phyloP scores from a whole-genome alignment of 176 grass and related monocot species.

The Zoysia japonica region DNA sequence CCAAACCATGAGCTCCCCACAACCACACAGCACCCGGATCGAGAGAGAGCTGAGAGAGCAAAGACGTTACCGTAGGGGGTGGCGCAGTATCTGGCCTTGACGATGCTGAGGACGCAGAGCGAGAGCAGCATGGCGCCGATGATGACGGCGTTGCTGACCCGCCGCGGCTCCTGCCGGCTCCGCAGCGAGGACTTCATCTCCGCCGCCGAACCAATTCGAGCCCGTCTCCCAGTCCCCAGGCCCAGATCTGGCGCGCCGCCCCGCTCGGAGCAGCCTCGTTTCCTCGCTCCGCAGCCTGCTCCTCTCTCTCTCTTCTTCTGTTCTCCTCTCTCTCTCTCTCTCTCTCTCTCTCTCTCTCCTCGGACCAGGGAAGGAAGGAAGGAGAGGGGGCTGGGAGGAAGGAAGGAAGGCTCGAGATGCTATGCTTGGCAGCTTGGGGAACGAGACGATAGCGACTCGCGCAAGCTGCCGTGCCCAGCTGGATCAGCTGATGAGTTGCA shows the following conservation, averaged over 20 bases:
- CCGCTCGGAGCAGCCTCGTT: not conserved
- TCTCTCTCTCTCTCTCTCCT: not conserved
- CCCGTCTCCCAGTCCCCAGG: not conserved
- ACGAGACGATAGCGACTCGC: not conserved
- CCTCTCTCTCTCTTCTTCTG: too few species aligned
- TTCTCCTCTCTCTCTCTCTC: not conserved
- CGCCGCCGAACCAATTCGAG: not conserved
- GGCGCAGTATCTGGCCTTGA: constrained; percentile 74
- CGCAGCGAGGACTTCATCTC: constrained; percentile 66
- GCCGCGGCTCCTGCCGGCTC: constrained; percentile 62
- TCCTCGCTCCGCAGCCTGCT: too few species aligned
- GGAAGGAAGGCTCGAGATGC: constrained; percentile 40
- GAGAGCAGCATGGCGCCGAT: constrained; percentile 71
- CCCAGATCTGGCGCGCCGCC: constrained; percentile 39
- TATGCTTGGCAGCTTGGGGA: not conserved
- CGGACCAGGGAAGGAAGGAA: not conserved
- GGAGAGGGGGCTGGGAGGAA: not conserved
- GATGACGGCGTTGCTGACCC: constrained; percentile 65
- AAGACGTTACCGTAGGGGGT: constrained; percentile 41
- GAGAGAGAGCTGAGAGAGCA: not conserved
- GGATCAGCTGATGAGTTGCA: not conserved
- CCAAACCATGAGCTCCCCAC: not conserved
- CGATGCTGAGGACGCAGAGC: constrained; percentile 67
- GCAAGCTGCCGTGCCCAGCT: constrained; percentile 10
- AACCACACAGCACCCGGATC: not conserved